A percentile compares a stretch with the other conserved stretches of the same genome.
phyloP scores from a whole-genome alignment of 306 rosid genomes.

The Gillenia trifoliata region DNA sequence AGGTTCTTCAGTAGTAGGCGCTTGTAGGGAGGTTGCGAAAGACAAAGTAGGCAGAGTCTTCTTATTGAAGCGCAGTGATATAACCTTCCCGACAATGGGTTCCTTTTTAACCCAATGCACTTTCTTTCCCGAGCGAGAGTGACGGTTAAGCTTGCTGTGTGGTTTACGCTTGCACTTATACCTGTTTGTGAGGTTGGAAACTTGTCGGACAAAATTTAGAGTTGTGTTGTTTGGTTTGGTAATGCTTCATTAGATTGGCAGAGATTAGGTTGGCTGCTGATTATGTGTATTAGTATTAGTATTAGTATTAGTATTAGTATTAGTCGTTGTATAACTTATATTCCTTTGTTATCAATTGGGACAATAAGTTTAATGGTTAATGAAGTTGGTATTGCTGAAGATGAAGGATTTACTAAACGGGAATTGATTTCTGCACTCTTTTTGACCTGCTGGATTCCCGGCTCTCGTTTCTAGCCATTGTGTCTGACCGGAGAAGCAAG shows the following conservation, averaged over 20 bases:
- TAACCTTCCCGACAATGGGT: constrained; percentile 4
- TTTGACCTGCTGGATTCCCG: too few species aligned
- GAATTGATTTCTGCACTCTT: too few species aligned
- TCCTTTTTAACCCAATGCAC: neutral
- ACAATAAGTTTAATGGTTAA: constrained; percentile 29
- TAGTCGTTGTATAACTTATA: neutral
- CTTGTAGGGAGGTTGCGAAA: constrained; percentile 49
- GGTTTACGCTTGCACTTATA: constrained; percentile 2
- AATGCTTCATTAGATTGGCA: constrained; percentile 31
- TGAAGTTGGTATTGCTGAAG: constrained; percentile 4
- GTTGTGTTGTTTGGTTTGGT: constrained; percentile 34
- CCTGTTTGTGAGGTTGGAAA: constrained; percentile 14
- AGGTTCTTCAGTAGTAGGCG: constrained; percentile 52
- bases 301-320: neutral
- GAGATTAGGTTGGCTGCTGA: constrained; percentile 29
- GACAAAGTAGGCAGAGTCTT: constrained; percentile 28
- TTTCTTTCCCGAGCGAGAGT: neutral
- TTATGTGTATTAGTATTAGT: constrained; percentile 12
- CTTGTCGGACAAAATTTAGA: constrained; percentile 14
- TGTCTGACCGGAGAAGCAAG: too few species aligned
- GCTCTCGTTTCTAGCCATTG: too few species aligned
- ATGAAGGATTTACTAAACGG: neutral
- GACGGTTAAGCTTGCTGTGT: neutral
- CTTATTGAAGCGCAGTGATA: neutral
- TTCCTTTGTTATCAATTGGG: constrained; percentile 16